Base-by-base conservation (phyloP, 805 yeast species). In the Sugiyamaella lignohabitans region DNA sequence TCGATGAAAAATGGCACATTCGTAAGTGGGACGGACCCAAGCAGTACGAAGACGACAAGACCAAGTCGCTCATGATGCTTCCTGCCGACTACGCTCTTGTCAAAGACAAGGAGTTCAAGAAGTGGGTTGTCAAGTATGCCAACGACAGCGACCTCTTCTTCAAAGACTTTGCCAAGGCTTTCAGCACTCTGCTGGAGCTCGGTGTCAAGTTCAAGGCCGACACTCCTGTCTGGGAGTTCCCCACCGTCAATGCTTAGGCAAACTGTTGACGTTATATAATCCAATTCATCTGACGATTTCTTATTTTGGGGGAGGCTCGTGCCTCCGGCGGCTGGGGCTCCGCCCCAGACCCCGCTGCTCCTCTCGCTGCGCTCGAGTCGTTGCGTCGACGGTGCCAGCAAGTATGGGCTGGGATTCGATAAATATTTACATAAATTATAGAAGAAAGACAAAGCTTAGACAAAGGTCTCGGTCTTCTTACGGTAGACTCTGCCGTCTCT, bases 401-500 rank as follows among this genome's bases (percentile, higher is more conserved):
- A 8, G 14, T 14, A 14, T 27, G 14, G 32, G 8, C 8, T 14
- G 32, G 32, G 32, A 27, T 8, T 8, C 14, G 8, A 27, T 27
- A 27, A 27, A 27, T 38, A 38, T 38, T 6, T 38, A 38, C 24
- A 38, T 38, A 38, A 11, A 21, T 6, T 8, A 21, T 21, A 21
- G 30, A 27, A 8, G 32, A 27, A 14, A 8, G 32, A 27, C 11
- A 14, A 14, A 14, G 14, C 14, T 49, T 53, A 63, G 54, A 64
- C 45, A 44, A 62, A 64, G 38, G 61, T 53, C 49, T 63, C 57
- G 23, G 59, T 49, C 54, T 57, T 59, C 45, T 55, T 55, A 30
- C 82, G 79, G 71, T 84, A 93, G 32, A 95, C 88, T 59, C 87
- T 83, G 61, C 96, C 86, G 65, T 93, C 98, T 60, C 98, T 79